phyloP scores from a whole-genome alignment of 148 eudicot species.

The Spergularia bocconei region DNA sequence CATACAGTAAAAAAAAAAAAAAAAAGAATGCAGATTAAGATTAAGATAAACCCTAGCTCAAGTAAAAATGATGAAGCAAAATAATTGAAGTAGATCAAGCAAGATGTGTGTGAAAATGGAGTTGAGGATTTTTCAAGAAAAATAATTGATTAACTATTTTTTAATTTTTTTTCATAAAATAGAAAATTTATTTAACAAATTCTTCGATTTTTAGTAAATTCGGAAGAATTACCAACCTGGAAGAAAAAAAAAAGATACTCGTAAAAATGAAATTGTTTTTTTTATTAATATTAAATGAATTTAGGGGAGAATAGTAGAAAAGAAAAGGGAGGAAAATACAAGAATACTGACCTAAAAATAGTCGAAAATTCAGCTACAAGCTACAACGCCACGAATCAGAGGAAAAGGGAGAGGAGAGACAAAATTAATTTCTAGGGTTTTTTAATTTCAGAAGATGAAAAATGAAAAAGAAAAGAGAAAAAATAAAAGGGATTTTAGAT shows the following conservation, averaged over 20 bases:
- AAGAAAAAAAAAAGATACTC: neutral
- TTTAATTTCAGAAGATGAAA: neutral
- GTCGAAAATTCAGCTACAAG: slow-evolving; percentile 14
- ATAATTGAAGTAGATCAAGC: slow-evolving; percentile 11
- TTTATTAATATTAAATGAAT: neutral
- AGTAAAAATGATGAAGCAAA: neutral
- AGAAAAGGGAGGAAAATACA: neutral
- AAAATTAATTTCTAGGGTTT: slow-evolving; percentile 19
- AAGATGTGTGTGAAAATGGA: neutral
- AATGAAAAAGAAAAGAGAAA: too few species aligned
- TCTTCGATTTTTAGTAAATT: neutral
- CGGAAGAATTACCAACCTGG: neutral
- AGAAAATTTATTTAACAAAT: too few species aligned
- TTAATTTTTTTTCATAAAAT: too few species aligned
- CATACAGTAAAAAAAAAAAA: slow-evolving; percentile 4
- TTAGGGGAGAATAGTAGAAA: neutral
- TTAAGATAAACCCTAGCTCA: slow-evolving; percentile 14
- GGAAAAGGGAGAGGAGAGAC: slow-evolving; percentile 24
- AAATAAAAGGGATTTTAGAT: neutral
- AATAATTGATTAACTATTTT: too few species aligned
- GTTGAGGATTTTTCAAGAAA: neutral
- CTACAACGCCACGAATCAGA: slow-evolving; percentile 12
- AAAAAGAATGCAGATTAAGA: too few species aligned
- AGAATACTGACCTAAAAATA: slow-evolving; percentile 30
- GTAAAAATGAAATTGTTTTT: neutral